phyloP scores from a whole-genome alignment of 2,329 filamentous ascomycete genomes.

The Penicillium occitanis region DNA sequence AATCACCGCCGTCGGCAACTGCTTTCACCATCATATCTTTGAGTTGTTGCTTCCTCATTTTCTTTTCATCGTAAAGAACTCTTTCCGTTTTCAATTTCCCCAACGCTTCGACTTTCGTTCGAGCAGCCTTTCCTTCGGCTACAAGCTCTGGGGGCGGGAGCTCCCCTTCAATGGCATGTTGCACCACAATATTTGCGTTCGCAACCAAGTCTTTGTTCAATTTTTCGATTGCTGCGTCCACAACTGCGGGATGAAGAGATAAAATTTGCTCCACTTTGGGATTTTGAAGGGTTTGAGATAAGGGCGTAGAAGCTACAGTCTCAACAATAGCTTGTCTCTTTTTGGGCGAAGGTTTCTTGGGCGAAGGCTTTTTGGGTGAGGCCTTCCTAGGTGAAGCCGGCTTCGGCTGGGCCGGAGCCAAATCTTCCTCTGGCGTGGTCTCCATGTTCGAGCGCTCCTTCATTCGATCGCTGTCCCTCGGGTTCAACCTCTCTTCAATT shows the following conservation, averaged over 20 bases:
- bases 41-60: conserved; percentile 34
- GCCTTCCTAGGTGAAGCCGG: neutral
- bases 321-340: conserved; percentile 7
- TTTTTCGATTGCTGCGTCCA: conserved; percentile 32
- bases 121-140: conserved; percentile 37
- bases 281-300: conserved; percentile 25
- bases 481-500: neutral
- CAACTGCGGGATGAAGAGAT: conserved; percentile 27
- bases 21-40: conserved; percentile 39
- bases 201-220: conserved; percentile 33
- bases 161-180: conserved; percentile 38
- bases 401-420: neutral
- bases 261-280: conserved; percentile 35
- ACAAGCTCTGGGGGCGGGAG: conserved; percentile 35
- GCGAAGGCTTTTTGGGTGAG: neutral
- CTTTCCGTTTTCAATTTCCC: conserved; percentile 34
- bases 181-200: conserved; percentile 40
- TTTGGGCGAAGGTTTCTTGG: neutral
- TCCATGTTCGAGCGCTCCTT: neutral
- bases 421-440: neutral
- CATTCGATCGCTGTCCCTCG: neutral
- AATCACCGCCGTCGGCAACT: conserved; percentile 37
- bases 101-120: conserved; percentile 40
- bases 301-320: conserved; percentile 20
- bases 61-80: conserved; percentile 28